Conservation (phyloP, 345 rosid genomes). For the Gossypium longicalyx region DNA sequence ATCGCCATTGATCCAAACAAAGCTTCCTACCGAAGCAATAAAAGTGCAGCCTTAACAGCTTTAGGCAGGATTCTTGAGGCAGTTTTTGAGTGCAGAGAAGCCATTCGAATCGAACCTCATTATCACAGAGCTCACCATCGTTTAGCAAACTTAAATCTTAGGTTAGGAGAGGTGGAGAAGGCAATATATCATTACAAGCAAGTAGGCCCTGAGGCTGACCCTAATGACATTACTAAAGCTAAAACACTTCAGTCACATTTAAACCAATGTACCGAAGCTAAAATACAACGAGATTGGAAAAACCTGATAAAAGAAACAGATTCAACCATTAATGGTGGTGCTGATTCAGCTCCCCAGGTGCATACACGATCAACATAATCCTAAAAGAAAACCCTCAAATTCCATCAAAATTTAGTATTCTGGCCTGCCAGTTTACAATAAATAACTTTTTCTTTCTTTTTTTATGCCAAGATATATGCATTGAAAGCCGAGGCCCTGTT, state of each 20-base stretch:
- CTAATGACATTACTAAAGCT: conserved; percentile 62
- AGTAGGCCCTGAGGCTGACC: conserved; percentile 82
- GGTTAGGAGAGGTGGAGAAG: conserved; percentile 91
- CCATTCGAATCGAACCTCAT: conserved; percentile 74
- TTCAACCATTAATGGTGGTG: conserved; percentile 57
- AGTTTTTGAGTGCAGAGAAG: conserved; percentile 87
- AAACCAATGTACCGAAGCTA: conserved; percentile 65
- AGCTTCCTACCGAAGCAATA: conserved; percentile 90
- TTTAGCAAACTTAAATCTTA: conserved; percentile 70
- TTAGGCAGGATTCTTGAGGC: conserved; percentile 83
- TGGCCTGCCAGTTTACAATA: not conserved
- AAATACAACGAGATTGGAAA: conserved; percentile 67
- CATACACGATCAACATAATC: not conserved
- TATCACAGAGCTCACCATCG: conserved; percentile 96
- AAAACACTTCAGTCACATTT: conserved; percentile 51
- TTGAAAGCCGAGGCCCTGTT: conserved; percentile 88
- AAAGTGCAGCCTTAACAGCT: conserved; percentile 85
- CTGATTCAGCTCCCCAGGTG: conserved; percentile 90
- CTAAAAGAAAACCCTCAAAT: not conserved
- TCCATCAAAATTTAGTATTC: not conserved
- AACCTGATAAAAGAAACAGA: conserved; percentile 47
- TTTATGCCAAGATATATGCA: conserved; percentile 48
- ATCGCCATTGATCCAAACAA: conserved; percentile 80
- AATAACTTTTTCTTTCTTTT: not conserved
- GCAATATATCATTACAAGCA: conserved; percentile 81